Base-by-base conservation (phyloP, 495 filamentous ascomycete species). In the Chaetomium fimeti region DNA sequence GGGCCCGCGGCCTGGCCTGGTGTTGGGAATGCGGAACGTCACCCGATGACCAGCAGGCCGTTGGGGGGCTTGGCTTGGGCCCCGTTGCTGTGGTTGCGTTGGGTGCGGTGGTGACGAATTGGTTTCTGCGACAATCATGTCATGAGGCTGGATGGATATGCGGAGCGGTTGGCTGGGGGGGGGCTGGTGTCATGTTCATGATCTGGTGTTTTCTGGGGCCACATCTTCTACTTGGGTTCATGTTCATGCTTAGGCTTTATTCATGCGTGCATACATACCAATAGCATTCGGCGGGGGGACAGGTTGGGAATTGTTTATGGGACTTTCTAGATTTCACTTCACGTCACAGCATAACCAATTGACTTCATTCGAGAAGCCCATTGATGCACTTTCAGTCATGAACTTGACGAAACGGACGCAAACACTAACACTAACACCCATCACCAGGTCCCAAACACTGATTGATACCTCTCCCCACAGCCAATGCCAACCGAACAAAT, bases 221-320 rank as follows among this genome's bases (percentile, higher is more conserved):
- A 20, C 40, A 28, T 36, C 15, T 13, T 52, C 48, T 36, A 8
- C 16, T 61, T 27, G 48, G 28, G 38, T 43, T 59, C 52, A 38
- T 57, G 40, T 29, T 28, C 38, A 40, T 22, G 22, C 15, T 20
- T 58, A 25, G 16, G 52, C 28, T 42, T 57, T 36, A 56, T 15
- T 52, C 56, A 43, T 60, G 32, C 45, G 51, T 58, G n/a, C 55
- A 45, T 58, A 45, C 36, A 45, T 57, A 42, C 54, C n/a, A 24
- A 15, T 40, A 40, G 54, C 20, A 24, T 42, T 25, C 9, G 7
- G 32, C 40, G n/a, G 29, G 32, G 18, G 18, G 5, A n/a, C 28
- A 3, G 16, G 6, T 13, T 7, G 18, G 8, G 54, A 25, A 11
- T 49, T 8, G 52, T 11, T 5, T 1, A 7, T 9, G 52, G 52